phyloP scores from a whole-genome alignment of 805 yeast genomes.

The Candida vaughaniae region DNA sequence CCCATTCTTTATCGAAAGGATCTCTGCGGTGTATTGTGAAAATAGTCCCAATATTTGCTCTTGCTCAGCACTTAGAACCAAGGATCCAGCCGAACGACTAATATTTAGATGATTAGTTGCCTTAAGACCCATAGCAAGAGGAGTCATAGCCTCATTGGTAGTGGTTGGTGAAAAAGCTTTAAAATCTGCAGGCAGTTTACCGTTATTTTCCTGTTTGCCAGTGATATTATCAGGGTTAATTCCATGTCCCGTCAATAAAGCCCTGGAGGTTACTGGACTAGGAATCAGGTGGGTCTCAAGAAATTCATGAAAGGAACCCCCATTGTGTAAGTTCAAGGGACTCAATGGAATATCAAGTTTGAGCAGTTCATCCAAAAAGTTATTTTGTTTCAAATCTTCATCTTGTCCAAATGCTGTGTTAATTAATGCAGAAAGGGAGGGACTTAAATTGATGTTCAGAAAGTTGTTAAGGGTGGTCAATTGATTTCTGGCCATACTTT shows the following conservation, averaged over 20 bases:
- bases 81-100: conserved; percentile 9
- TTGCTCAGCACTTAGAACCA: conserved; percentile 28
- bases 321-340: conserved; percentile 18
- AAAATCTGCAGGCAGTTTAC: conserved; percentile 1
- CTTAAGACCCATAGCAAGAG: conserved; percentile 8
- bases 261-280: neutral
- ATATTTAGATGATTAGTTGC: conserved; percentile 8
- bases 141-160: neutral
- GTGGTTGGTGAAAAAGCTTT: neutral
- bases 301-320: conserved; percentile 8
- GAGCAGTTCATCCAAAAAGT: conserved; percentile 15
- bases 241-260: neutral
- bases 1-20: conserved; percentile 65
- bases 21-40: conserved; percentile 37
- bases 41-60: conserved; percentile 37
- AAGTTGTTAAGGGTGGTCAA: neutral
- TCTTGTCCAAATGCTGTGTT: conserved; percentile 32
- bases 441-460: conserved; percentile 29
- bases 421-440: conserved; percentile 38
- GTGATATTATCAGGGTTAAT: conserved; percentile 4
- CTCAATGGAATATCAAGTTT: conserved; percentile 27
- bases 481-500: neutral
- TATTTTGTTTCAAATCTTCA: conserved; percentile 14
- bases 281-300: conserved; percentile 1
- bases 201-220: neutral